Percentiles rank a stretch among this genome's conserved stretches.
phyloP scores from a whole-genome alignment of 192 early-diverging fungal genomes.

The Chytriomyces sp. region DNA sequence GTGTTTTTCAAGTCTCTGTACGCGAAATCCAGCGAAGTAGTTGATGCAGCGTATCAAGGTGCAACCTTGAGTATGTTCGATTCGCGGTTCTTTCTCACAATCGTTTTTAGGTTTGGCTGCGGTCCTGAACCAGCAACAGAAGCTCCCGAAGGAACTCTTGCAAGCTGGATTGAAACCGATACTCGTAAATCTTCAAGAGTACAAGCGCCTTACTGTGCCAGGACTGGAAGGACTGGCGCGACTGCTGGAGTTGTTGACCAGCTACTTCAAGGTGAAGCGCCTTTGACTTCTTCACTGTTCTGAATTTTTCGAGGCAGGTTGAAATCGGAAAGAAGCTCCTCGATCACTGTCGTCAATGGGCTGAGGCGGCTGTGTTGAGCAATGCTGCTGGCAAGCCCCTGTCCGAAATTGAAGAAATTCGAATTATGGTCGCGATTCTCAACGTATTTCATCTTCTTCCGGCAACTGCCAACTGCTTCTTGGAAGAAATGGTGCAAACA shows the following conservation, averaged over 20 bases:
- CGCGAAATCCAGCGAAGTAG: constrained; percentile 90
- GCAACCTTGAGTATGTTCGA: not conserved
- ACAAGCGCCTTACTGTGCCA: constrained; percentile 89
- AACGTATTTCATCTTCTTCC: constrained; percentile 94
- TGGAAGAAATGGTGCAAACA: constrained; percentile 87
- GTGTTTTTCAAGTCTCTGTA: constrained; percentile 99
- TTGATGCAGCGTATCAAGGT: constrained; percentile 90
- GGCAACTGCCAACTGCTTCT: constrained; percentile 82
- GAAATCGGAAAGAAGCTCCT: constrained; percentile 98
- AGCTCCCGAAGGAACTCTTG: constrained; percentile 90
- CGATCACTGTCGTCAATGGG: constrained; percentile 94
- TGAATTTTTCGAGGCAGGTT: constrained; percentile 31
- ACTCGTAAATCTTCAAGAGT: constrained; percentile 90
- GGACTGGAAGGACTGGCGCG: constrained; percentile 94
- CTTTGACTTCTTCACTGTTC: not conserved
- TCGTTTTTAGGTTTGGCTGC: constrained; percentile 64
- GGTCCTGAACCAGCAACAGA: constrained; percentile 79
- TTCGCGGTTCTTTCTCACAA: not conserved
- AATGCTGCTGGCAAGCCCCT: constrained; percentile 80
- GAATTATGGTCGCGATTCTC: constrained; percentile 91
- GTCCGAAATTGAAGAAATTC: constrained; percentile 90
- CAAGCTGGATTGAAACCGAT: constrained; percentile 97
- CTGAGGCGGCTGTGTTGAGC: constrained; percentile 79
- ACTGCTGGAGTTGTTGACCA: constrained; percentile 88
- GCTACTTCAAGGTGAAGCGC: constrained; percentile 84